Evolutionary conservation across 768 basidiomycete species (phyloP).

Genomic region (Psilocybe cubensis): DNA sequence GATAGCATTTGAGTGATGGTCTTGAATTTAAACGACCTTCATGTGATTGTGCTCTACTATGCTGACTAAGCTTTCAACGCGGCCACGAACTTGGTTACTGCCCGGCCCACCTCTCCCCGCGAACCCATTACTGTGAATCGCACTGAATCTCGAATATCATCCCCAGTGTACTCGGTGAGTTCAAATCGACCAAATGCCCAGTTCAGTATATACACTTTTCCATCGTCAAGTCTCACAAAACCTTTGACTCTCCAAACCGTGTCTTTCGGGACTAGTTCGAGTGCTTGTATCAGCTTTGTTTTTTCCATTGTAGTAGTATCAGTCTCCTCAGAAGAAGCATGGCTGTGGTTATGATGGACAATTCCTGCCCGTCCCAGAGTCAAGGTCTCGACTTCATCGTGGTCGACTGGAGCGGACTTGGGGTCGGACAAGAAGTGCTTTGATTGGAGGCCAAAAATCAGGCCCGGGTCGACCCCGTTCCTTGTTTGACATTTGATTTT

Average conservation of each 20-base stretch:
- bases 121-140: constrained; percentile 92
- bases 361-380: constrained; percentile 55
- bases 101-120: constrained; percentile 72
- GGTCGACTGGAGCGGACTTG: constrained; percentile 27
- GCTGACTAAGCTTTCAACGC: constrained; percentile 19
- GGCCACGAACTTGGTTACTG: constrained; percentile 57
- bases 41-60: constrained; percentile 24
- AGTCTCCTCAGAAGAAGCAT: constrained; percentile 4
- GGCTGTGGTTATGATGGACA: constrained; percentile 10
- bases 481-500: constrained; percentile 72
- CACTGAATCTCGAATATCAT: constrained; percentile 40
- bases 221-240: constrained; percentile 60
- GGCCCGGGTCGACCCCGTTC: constrained; percentile 70
- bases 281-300: constrained; percentile 45
- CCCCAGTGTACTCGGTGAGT: constrained; percentile 37
- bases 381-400: constrained; percentile 86
- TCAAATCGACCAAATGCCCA: constrained; percentile 95
- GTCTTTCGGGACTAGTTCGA: constrained; percentile 65
- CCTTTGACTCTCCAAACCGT: constrained; percentile 86
- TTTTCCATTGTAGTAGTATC: constrained; percentile 31
- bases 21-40: constrained; percentile 12
- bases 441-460: constrained; percentile 93
- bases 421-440: constrained; percentile 57
- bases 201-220: constrained; percentile 65
- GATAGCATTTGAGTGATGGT: neutral